phyloP scores from a whole-genome alignment of 1,284 basidiomycete genomes.

The Ceratobasidium sp. region DNA sequence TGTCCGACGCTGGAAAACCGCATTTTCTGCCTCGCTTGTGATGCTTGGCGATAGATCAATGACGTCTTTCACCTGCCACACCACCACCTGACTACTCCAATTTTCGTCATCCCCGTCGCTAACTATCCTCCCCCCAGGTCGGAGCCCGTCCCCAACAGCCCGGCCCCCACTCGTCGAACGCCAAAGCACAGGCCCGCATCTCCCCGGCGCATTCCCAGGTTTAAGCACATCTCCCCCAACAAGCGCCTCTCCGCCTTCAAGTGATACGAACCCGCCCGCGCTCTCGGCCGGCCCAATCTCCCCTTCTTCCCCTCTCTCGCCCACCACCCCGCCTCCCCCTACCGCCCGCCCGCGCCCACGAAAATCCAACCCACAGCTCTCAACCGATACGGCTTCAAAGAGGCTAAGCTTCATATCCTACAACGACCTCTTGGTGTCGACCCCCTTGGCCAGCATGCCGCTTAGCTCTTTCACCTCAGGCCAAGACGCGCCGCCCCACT shows the following conservation, averaged over 20 bases:
- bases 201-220: conserved; percentile 16
- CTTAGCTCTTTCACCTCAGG: conserved; percentile 29
- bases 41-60: too few relatives aligned
- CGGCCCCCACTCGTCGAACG: conserved; percentile 21
- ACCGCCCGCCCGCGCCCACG: conserved; percentile 20
- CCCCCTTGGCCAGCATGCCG: conserved; percentile 44
- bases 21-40: too few relatives aligned
- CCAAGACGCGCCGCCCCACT: conserved; percentile 37
- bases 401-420: conserved; percentile 47
- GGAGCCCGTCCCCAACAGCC: conserved; percentile 21
- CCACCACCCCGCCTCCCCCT: conserved; percentile 23
- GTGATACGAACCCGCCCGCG: conserved; percentile 6
- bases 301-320: not conserved
- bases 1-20: too few relatives aligned
- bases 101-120: not conserved
- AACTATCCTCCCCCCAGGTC: not conserved
- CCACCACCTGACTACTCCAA: not conserved
- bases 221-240: not conserved
- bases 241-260: conserved; percentile 20
- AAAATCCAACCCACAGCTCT: conserved; percentile 32
- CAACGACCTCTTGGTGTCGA: conserved; percentile 45
- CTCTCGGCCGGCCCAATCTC: conserved; percentile 11
- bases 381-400: conserved; percentile 38
- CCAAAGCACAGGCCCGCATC: conserved; percentile 18
- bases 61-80: not conserved